Percentiles rank a stretch among this genome's conserved stretches.
Evolutionary conservation across 352 stramenopile genomes (phyloP).

Genomic region (Paralagenidium karlingii): DNA sequence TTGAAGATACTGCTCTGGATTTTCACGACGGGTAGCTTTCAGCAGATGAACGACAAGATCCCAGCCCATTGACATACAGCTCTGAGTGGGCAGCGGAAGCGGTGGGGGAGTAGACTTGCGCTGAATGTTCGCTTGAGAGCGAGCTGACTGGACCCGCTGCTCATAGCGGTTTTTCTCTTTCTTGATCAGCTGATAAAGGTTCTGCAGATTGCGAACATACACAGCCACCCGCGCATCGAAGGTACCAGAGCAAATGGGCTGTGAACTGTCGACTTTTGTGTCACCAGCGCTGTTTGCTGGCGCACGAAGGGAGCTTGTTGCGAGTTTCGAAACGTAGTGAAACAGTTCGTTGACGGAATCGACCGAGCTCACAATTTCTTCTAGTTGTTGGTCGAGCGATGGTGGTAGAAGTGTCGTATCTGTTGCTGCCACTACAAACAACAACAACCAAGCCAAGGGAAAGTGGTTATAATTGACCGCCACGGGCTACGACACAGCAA

Average conservation of each 20-base stretch:
- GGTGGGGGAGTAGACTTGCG: conserved; percentile 57
- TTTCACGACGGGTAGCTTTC: conserved; percentile 46
- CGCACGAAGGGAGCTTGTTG: conserved; percentile 15
- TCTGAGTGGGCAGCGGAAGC: conserved; percentile 69
- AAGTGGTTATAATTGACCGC: neutral
- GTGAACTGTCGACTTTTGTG: neutral
- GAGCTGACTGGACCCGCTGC: conserved; percentile 39
- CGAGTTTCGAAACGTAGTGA: conserved; percentile 60
- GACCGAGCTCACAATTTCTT: conserved; percentile 59
- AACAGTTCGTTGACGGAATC: conserved; percentile 74
- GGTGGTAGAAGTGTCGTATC: too few species aligned
- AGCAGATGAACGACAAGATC: conserved; percentile 64
- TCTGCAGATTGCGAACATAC: conserved; percentile 65
- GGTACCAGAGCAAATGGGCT: conserved; percentile 10
- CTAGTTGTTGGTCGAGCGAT: conserved; percentile 61
- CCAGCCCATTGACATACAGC: conserved; percentile 75
- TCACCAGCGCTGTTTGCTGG: neutral
- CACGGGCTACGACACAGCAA: neutral
- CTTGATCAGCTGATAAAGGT: conserved; percentile 61
- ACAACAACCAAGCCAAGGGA: neutral
- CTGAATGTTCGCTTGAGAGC: conserved; percentile 39
- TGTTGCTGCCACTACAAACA: conserved; percentile 20
- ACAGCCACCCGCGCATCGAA: conserved; percentile 57
- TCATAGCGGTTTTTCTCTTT: conserved; percentile 74
- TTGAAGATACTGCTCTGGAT: conserved; percentile 47